A percentile compares a stretch with the other conserved stretches of the same genome.
Conservation (phyloP, 2,329 filamentous ascomycete species). For the Aspergillus udagawae region DNA sequence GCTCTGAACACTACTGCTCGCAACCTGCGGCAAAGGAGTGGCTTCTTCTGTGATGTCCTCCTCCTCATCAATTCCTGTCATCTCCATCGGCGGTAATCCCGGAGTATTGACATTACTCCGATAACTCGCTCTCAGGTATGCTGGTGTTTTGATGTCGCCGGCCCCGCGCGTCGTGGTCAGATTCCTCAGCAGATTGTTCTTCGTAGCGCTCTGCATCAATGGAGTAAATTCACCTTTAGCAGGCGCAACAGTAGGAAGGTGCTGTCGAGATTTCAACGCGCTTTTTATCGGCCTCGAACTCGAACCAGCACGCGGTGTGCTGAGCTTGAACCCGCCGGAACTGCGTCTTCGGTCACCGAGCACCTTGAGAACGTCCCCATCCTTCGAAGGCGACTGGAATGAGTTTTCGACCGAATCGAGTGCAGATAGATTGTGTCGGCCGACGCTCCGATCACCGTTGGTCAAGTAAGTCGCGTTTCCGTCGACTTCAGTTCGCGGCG, state of each 20-base stretch:
- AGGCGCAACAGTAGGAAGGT: slow-evolving; percentile 58
- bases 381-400: slow-evolving; percentile 75
- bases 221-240: slow-evolving; percentile 82
- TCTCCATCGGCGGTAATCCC: slow-evolving; percentile 67
- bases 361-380: slow-evolving; percentile 70
- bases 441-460: slow-evolving; percentile 57
- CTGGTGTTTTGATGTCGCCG: slow-evolving; percentile 63
- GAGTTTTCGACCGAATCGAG: slow-evolving; percentile 86
- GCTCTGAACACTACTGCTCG: slow-evolving; percentile 74
- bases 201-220: slow-evolving; percentile 73
- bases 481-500: slow-evolving; percentile 72
- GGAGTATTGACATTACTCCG: slow-evolving; percentile 69
- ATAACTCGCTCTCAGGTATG: slow-evolving; percentile 57
- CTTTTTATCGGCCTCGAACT: slow-evolving; percentile 37
- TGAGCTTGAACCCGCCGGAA: slow-evolving; percentile 54
- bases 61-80: slow-evolving; percentile 62
- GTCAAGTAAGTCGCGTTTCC: slow-evolving; percentile 79
- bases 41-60: slow-evolving; percentile 60
- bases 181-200: slow-evolving; percentile 59
- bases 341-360: slow-evolving; percentile 59
- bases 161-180: slow-evolving; percentile 57
- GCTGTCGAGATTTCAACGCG: slow-evolving; percentile 66
- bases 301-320: slow-evolving; percentile 71
- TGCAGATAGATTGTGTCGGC: slow-evolving; percentile 38
- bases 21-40: slow-evolving; percentile 71